Percentiles rank a stretch among this genome's conserved stretches.
Evolutionary conservation across 495 filamentous ascomycete species (phyloP).

Genomic region (Penicillium macrosclerotiorum): DNA sequence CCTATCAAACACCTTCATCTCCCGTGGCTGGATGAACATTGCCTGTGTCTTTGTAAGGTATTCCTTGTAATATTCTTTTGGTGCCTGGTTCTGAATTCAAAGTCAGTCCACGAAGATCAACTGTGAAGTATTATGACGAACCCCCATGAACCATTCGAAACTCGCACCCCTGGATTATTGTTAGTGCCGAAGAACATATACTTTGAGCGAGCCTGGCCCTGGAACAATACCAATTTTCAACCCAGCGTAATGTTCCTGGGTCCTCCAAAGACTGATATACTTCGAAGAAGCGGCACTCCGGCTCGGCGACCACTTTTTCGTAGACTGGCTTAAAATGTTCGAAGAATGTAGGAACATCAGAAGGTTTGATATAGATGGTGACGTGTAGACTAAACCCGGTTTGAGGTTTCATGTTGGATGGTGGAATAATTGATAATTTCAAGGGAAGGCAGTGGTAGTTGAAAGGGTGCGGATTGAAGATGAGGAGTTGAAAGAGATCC

Average conservation of each 20-base stretch:
- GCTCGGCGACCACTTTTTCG: slow-evolving; percentile 41
- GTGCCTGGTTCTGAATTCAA: slow-evolving; percentile 41
- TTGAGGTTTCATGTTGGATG: neutral
- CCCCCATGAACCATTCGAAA: slow-evolving; percentile 40
- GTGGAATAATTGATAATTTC: too few species aligned
- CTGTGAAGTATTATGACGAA: too few species aligned
- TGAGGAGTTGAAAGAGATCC: too few species aligned
- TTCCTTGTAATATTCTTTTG: slow-evolving; percentile 50
- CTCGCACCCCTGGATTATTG: slow-evolving; percentile 27
- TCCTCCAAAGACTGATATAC: slow-evolving; percentile 39
- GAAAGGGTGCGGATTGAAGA: too few species aligned
- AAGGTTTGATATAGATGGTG: slow-evolving; percentile 40
- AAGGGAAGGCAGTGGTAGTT: too few species aligned
- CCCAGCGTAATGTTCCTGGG: slow-evolving; percentile 42
- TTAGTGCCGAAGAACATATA: slow-evolving; percentile 3
- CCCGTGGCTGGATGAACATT: slow-evolving; percentile 48
- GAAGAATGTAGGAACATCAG: slow-evolving; percentile 42
- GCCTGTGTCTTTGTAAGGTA: slow-evolving; percentile 46
- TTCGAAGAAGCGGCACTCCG: slow-evolving; percentile 50
- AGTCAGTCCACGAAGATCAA: too few species aligned
- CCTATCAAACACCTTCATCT: slow-evolving; percentile 35
- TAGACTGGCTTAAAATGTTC: slow-evolving; percentile 38
- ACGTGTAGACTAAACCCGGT: slow-evolving; percentile 33
- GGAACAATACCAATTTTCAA: slow-evolving; percentile 45
- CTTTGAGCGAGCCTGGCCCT: too few species aligned